Conservation (phyloP, 495 filamentous ascomycete species). For the Annulohypoxylon maeteangense region DNA sequence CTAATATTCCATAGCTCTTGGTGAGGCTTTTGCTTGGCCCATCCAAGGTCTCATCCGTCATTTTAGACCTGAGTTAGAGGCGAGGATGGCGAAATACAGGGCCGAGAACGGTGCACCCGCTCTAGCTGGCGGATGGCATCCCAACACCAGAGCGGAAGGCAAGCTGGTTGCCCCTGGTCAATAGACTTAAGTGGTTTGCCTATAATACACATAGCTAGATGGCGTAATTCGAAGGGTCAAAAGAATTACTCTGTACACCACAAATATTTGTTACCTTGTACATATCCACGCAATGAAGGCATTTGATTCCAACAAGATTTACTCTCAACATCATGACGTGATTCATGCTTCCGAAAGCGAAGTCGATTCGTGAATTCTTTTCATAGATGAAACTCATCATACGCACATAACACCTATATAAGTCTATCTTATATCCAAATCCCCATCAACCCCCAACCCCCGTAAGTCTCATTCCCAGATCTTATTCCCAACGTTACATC, state of each 20-base stretch:
- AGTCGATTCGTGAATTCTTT: neutral
- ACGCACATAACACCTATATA: neutral
- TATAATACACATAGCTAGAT: constrained; percentile 29
- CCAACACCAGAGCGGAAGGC: constrained; percentile 78
- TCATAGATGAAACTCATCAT: neutral
- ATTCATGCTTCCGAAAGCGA: neutral
- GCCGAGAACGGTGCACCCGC: constrained; percentile 72
- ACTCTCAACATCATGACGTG: neutral
- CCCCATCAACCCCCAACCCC: neutral
- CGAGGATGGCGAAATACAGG: constrained; percentile 80
- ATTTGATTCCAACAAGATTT: constrained; percentile 14
- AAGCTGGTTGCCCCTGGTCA: constrained; percentile 89
- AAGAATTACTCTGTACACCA: constrained; percentile 39
- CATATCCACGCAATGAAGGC: constrained; percentile 28
- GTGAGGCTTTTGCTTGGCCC: constrained; percentile 98
- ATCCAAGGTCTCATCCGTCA: constrained; percentile 97
- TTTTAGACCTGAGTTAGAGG: constrained; percentile 95
- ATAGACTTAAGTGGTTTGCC: constrained; percentile 53
- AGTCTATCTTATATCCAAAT: neutral
- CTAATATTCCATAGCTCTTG: constrained; percentile 68
- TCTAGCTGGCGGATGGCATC: constrained; percentile 88
- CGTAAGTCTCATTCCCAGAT: neutral
- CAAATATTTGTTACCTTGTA: constrained; percentile 32
- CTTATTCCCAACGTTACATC: constrained; percentile 3
- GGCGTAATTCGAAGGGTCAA: constrained; percentile 33